Evolutionary conservation across 192 early-diverging fungal species (phyloP).

Genomic region (Backusella sp.): DNA sequence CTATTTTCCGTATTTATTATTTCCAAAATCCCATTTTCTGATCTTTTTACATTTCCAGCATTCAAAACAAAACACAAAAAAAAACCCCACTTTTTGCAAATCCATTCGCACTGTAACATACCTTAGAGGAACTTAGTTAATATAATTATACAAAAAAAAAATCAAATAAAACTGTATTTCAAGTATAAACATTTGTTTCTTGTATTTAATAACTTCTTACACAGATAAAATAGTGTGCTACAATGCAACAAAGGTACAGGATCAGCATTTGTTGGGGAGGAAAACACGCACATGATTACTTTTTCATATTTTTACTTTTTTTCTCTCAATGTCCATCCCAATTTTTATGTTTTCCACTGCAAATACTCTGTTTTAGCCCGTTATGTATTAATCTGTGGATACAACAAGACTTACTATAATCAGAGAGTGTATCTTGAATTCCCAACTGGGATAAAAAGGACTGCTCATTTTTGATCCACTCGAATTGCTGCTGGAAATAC

Average conservation of each 20-base stretch:
- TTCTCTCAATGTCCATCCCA: not conserved
- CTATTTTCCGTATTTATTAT: not conserved
- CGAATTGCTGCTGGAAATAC: slow-evolving; percentile 26
- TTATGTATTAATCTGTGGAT: not conserved
- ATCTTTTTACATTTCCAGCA: not conserved
- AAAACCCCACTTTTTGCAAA: not conserved
- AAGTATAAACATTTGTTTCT: not conserved
- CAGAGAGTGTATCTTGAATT: slow-evolving; percentile 21
- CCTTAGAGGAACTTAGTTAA: slow-evolving; percentile 1
- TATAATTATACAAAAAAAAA: not conserved
- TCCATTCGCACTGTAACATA: slow-evolving; percentile 3
- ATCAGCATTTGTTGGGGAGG: not conserved
- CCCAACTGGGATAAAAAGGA: slow-evolving; percentile 29
- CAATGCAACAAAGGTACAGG: not conserved
- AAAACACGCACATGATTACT: not conserved
- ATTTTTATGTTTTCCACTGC: not conserved
- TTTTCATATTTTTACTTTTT: not conserved
- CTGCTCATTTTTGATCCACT: slow-evolving; percentile 38
- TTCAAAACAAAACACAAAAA: not conserved
- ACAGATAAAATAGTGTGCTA: not conserved
- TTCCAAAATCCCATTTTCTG: not conserved
- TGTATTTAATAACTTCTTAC: not conserved
- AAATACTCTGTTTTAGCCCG: not conserved
- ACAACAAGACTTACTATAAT: slow-evolving; percentile 36
- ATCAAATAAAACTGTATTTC: not conserved